Conservation (phyloP, 192 early-diverging fungal species). For the Geosiphon pyriformis region DNA sequence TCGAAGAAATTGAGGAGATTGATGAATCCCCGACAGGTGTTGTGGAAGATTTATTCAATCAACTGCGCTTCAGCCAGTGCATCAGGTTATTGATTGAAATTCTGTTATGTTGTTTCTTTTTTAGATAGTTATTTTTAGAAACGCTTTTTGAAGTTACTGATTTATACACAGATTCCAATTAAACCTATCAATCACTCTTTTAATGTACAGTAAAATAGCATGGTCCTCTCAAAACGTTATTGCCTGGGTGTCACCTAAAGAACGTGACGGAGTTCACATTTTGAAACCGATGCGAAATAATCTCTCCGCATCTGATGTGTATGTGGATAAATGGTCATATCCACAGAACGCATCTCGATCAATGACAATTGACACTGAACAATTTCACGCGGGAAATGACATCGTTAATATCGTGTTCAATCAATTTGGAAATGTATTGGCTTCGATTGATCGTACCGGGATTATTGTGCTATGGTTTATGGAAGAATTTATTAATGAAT, state of each 20-base stretch:
- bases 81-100: background rate
- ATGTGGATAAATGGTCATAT: background rate
- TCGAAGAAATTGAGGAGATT: background rate
- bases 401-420: conserved; percentile 18
- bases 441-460: conserved; percentile 17
- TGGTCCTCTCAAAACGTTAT: conserved; percentile 15
- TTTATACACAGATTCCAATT: background rate
- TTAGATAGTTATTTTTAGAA: too few species aligned
- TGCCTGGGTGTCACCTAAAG: conserved; percentile 4
- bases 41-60: background rate
- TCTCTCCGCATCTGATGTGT: background rate
- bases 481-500: conserved; percentile 18
- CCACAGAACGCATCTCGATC: background rate
- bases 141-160: background rate
- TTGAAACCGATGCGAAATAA: background rate
- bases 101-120: background rate
- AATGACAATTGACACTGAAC: background rate
- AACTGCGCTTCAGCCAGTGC: background rate
- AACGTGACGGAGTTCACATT: background rate
- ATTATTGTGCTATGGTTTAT: conserved; percentile 14
- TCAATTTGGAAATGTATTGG: conserved; percentile 9
- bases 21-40: background rate
- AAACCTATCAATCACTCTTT: too few species aligned
- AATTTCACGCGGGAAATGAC: background rate
- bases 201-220: conserved; percentile 1